Evolutionary conservation across 2,329 filamentous ascomycete species (phyloP), one percentile per base, ranked within the genome.

Genomic region (Paecilomyces sp.): DNA sequence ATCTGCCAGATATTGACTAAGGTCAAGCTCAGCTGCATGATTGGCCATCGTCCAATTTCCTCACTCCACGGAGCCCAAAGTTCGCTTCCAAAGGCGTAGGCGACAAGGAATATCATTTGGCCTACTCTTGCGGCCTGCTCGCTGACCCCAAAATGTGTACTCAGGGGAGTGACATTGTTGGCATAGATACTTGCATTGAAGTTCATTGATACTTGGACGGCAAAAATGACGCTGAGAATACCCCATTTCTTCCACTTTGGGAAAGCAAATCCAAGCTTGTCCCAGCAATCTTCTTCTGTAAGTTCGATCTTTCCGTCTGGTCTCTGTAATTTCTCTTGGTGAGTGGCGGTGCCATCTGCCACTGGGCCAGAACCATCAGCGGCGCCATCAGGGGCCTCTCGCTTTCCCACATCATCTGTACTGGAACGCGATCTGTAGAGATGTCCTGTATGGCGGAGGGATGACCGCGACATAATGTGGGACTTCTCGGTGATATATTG

Each of bases 41-140:
- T 82, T 1, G 87, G 87, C 80, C 86, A 88, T 52, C 90, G 83
- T 4, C 90, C 90, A 57, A 92, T 81, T 68, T 94, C 90, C 71
- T 94, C 90, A 25, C 85, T 89, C 88, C 90, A 94, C 0, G 90
- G 90, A 0, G 90, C 90, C 90, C 90, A 94, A 0, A 93, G 81
- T 74, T 94, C 90, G 70, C 91, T 93, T 18, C 91, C 90, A 69
- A 94, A 91, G 34, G 88, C 90, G 71, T 94, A 94, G 3, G 86
- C 77, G 58, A 94, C 79, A 24, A 94, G 77, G 73, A 92, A 94
- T 63, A 90, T 83, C 75, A 89, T 87, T 63, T 90, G 88, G 63
- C 90, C 90, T 53, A 85, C 80, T 58, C 89, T 83, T 2, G 87
- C 88, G 8, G 83, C 84, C 70, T 90, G 87, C 13, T 79, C 78